A percentile compares a stretch with the other conserved stretches of the same genome.
These are phyloP conservation scores for Crithidia acanthocephali DNA, from an alignment of 208 protist genomes.

Conservation along the genomic window DNA sequence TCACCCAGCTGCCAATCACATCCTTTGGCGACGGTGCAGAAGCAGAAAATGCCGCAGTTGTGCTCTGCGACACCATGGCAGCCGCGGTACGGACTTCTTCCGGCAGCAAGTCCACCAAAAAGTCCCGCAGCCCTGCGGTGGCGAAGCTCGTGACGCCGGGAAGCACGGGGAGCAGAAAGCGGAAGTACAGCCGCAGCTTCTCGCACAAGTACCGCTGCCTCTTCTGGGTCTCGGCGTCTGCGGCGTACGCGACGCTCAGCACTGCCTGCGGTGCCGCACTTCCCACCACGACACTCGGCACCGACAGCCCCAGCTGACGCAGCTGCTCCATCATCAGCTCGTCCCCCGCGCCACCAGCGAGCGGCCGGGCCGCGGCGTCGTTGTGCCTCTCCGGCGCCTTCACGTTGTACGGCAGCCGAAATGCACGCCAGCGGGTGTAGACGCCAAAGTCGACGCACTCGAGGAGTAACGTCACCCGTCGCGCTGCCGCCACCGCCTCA, in stretches of 20 bases:
- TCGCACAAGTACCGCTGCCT: slow-evolving; percentile 44
- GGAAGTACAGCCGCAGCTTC: slow-evolving; percentile 50
- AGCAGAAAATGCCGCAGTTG: not conserved
- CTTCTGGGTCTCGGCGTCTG: slow-evolving; percentile 21
- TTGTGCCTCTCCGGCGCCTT: slow-evolving; percentile 46
- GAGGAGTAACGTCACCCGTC: slow-evolving; percentile 25
- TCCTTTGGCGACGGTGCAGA: not conserved
- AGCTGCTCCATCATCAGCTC: slow-evolving; percentile 55
- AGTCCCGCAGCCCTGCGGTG: slow-evolving; percentile 36
- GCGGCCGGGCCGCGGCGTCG: not conserved
- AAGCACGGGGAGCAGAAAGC: slow-evolving; percentile 72
- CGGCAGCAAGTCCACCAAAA: slow-evolving; percentile 32
- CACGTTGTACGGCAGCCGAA: slow-evolving; percentile 87
- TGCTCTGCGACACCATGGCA: too few species aligned
- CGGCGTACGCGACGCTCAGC: slow-evolving; percentile 21
- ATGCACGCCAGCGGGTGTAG: slow-evolving; percentile 86
- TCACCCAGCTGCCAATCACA: slow-evolving; percentile 33
- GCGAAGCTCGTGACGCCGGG: slow-evolving; percentile 50
- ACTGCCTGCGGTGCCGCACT: slow-evolving; percentile 32
- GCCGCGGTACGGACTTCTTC: slow-evolving; percentile 16
- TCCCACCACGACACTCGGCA: slow-evolving; percentile 40
- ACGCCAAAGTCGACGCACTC: slow-evolving; percentile 85
- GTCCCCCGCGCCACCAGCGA: slow-evolving; percentile 51
- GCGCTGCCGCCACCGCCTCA: not conserved
- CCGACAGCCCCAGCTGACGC: slow-evolving; percentile 18